Percentiles rank a stretch among this genome's conserved stretches.
Conservation (phyloP, 805 yeast species). For the Metschnikowia drakensbergensis region DNA sequence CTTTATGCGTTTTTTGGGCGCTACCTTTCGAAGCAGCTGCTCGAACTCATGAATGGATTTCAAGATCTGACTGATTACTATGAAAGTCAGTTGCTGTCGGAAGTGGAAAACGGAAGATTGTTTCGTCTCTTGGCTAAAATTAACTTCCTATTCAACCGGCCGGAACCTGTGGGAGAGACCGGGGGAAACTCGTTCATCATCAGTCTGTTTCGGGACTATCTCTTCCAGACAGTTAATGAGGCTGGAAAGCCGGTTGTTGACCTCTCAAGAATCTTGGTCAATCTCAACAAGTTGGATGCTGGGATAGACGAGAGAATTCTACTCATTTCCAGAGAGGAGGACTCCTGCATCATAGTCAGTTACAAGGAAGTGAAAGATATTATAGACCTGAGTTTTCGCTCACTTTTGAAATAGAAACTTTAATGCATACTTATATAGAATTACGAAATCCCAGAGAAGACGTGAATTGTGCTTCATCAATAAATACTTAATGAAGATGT, state of each 20-base stretch:
- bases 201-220: slow-evolving; percentile 73
- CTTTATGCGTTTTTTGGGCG: slow-evolving; percentile 22
- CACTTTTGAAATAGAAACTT: slow-evolving; percentile 9
- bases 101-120: slow-evolving; percentile 83
- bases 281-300: slow-evolving; percentile 86
- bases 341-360: slow-evolving; percentile 77
- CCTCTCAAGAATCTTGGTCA: slow-evolving; percentile 71
- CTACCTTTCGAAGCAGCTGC: slow-evolving; percentile 33
- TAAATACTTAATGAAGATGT: too few species aligned
- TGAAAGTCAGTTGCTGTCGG: slow-evolving; percentile 61
- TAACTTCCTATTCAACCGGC: slow-evolving; percentile 71
- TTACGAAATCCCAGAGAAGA: too few species aligned
- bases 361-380: slow-evolving; percentile 77
- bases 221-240: slow-evolving; percentile 81
- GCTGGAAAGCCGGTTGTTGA: slow-evolving; percentile 75
- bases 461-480: too few species aligned
- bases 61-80: slow-evolving; percentile 53
- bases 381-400: slow-evolving; percentile 63
- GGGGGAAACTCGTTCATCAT: slow-evolving; percentile 64
- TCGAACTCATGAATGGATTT: slow-evolving; percentile 46
- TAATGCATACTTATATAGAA: background rate
- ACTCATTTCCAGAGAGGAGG: slow-evolving; percentile 80
- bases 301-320: slow-evolving; percentile 82
- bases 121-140: slow-evolving; percentile 80
- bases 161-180: slow-evolving; percentile 54